phyloP scores from a whole-genome alignment of 345 rosid genomes.

The Citrus maxima region DNA sequence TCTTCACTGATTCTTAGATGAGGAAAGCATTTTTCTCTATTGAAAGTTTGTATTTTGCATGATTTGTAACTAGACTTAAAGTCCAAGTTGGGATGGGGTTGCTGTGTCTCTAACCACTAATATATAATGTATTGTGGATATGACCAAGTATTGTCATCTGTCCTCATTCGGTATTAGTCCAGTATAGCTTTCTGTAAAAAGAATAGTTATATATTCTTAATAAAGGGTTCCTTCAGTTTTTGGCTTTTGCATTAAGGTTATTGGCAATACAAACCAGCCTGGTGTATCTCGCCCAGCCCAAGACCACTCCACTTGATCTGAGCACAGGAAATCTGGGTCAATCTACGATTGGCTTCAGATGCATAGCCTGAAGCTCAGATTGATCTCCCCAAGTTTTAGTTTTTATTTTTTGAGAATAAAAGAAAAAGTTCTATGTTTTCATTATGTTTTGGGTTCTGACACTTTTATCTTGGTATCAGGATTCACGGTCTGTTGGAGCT shows the following conservation, averaged over 20 bases:
- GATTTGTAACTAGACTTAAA: background rate
- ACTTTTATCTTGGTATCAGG: slow-evolving; percentile 38
- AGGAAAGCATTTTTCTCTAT: background rate
- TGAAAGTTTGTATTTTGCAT: background rate
- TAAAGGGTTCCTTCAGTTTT: background rate
- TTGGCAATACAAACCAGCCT: background rate
- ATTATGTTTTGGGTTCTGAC: slow-evolving; percentile 13
- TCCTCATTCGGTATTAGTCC: too few species aligned
- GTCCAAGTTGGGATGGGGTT: background rate
- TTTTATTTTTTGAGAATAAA: background rate
- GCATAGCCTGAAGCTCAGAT: background rate
- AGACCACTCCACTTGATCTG: background rate
- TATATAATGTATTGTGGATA: background rate
- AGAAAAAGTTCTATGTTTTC: background rate
- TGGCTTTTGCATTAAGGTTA: background rate
- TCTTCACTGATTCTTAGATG: background rate
- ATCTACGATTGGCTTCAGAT: background rate
- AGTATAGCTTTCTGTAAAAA: background rate
- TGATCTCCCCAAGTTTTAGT: background rate
- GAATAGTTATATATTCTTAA: background rate
- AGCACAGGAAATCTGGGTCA: background rate
- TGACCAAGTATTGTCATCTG: background rate
- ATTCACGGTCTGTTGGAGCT: slow-evolving; percentile 86
- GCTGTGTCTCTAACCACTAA: background rate
- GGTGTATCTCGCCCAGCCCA: background rate